These are phyloP conservation scores for Hygrocybe punicea DNA, from an alignment of 768 basidiomycete genomes.

Conservation along the genomic window DNA sequence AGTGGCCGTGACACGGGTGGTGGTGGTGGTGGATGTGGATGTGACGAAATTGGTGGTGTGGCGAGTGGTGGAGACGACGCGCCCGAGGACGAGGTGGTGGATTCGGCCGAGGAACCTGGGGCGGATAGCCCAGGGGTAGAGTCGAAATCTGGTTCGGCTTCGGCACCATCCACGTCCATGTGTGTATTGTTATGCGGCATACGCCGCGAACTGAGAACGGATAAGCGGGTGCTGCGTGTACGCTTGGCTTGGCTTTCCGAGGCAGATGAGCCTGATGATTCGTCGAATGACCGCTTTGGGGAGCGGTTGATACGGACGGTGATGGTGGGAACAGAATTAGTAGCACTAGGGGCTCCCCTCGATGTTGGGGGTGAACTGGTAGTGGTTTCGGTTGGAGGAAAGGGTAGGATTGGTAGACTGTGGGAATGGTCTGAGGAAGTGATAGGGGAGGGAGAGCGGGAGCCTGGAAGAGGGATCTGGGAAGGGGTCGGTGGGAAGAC, in stretches of 20 bases:
- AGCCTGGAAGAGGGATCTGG: conserved; percentile 38
- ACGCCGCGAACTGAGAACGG: not conserved
- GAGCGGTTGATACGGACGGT: conserved; percentile 42
- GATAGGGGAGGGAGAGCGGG: conserved; percentile 35
- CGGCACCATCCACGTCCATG: conserved; percentile 7
- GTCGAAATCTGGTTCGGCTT: conserved; percentile 19
- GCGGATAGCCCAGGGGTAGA: conserved; percentile 46
- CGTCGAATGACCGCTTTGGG: conserved; percentile 60
- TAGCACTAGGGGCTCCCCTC: conserved; percentile 6
- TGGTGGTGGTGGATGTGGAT: conserved; percentile 27
- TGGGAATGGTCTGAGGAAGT: conserved; percentile 10
- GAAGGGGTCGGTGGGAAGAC: conserved; percentile 23
- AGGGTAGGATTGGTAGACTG: conserved; percentile 11
- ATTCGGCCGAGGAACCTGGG: conserved; percentile 19
- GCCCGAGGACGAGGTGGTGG: conserved; percentile 8
- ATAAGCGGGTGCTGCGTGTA: conserved; percentile 5
- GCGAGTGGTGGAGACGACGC: conserved; percentile 13
- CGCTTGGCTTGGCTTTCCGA: conserved; percentile 30
- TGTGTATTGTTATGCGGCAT: not conserved
- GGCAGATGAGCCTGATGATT: conserved; percentile 31
- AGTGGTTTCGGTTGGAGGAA: conserved; percentile 18
- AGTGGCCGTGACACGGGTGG: conserved; percentile 33
- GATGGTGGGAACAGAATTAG: conserved; percentile 18
- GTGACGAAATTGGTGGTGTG: conserved; percentile 21
- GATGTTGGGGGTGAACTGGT: conserved; percentile 7